A percentile compares a stretch with the other conserved stretches of the same genome.
phyloP scores from a whole-genome alignment of 371 early-diverging fungal genomes.

The Mortierella sp. region DNA sequence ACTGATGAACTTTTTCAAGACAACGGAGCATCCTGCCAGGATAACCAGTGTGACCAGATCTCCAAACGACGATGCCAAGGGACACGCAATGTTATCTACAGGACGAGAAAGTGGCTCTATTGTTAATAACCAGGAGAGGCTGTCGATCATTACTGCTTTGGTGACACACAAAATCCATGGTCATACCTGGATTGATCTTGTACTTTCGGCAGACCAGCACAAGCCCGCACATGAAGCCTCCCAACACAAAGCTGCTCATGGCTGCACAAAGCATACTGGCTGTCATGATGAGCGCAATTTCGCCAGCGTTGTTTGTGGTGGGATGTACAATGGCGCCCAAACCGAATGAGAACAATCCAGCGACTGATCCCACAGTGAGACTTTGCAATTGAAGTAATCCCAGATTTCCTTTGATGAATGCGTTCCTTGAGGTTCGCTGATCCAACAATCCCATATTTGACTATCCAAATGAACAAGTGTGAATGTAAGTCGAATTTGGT shows the following conservation, averaged over 20 bases:
- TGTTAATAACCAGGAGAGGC: neutral
- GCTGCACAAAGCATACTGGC: conserved; percentile 76
- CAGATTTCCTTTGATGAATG: conserved; percentile 72
- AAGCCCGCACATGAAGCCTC: conserved; percentile 73
- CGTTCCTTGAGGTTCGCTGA: conserved; percentile 56
- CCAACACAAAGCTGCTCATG: conserved; percentile 74
- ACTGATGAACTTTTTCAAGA: neutral
- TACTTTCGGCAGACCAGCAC: conserved; percentile 70
- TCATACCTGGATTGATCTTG: conserved; percentile 72
- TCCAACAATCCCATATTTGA: conserved; percentile 76
- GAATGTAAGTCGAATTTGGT: too few species aligned
- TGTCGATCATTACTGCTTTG: too few species aligned
- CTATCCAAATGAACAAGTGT: too few species aligned
- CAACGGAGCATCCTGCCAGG: conserved; percentile 61
- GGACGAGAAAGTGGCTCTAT: too few species aligned
- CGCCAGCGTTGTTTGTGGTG: conserved; percentile 55
- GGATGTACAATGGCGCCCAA: conserved; percentile 68
- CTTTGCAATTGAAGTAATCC: conserved; percentile 76
- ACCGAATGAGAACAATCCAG: conserved; percentile 72
- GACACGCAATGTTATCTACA: conserved; percentile 70
- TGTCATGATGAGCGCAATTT: conserved; percentile 73
- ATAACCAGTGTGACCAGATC: conserved; percentile 77
- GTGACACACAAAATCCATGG: neutral
- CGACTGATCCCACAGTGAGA: conserved; percentile 70
- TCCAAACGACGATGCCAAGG: conserved; percentile 77